These are phyloP conservation scores for Pythium pyrilobum DNA, from an alignment of 352 stramenopile genomes.

Conservation along the genomic window DNA sequence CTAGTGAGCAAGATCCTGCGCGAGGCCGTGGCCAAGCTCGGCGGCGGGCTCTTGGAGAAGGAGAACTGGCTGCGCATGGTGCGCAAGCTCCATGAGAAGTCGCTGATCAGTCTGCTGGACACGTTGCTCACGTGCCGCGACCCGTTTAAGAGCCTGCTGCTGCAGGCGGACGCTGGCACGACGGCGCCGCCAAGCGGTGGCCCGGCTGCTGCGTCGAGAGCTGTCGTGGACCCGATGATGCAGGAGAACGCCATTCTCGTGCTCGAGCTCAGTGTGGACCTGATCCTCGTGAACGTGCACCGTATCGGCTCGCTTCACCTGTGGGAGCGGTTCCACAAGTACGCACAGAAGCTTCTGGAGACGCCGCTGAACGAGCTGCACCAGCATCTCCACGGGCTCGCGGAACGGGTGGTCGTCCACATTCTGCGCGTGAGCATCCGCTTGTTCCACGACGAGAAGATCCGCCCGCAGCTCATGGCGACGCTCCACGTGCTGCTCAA, in stretches of 20 bases:
- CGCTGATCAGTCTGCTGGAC: slow-evolving; percentile 60
- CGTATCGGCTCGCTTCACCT: slow-evolving; percentile 66
- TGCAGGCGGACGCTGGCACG: slow-evolving; percentile 22
- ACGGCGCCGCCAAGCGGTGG: slow-evolving; percentile 9
- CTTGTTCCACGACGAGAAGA: slow-evolving; percentile 79
- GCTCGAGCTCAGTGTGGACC: slow-evolving; percentile 76
- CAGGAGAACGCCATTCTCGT: slow-evolving; percentile 88
- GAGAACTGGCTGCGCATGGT: slow-evolving; percentile 85
- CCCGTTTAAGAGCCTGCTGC: slow-evolving; percentile 73
- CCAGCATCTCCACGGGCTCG: slow-evolving; percentile 76
- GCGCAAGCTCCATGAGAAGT: slow-evolving; percentile 62
- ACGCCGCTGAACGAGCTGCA: slow-evolving; percentile 63
- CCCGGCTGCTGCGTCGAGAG: background rate
- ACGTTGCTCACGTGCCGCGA: slow-evolving; percentile 71
- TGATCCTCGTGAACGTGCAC: slow-evolving; percentile 82
- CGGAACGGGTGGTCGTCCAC: slow-evolving; percentile 82
- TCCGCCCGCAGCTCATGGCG: slow-evolving; percentile 75
- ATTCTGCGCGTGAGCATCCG: slow-evolving; percentile 83
- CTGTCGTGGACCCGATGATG: slow-evolving; percentile 69
- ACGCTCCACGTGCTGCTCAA: slow-evolving; percentile 68
- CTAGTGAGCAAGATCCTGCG: slow-evolving; percentile 74
- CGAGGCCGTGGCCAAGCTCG: slow-evolving; percentile 66
- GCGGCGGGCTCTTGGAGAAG: slow-evolving; percentile 73
- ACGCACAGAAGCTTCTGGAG: slow-evolving; percentile 69
- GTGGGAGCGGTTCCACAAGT: slow-evolving; percentile 79